These are phyloP conservation scores for Cryptomeria japonica DNA, from an alignment of 75 land plant genomes.

Conservation along the genomic window DNA sequence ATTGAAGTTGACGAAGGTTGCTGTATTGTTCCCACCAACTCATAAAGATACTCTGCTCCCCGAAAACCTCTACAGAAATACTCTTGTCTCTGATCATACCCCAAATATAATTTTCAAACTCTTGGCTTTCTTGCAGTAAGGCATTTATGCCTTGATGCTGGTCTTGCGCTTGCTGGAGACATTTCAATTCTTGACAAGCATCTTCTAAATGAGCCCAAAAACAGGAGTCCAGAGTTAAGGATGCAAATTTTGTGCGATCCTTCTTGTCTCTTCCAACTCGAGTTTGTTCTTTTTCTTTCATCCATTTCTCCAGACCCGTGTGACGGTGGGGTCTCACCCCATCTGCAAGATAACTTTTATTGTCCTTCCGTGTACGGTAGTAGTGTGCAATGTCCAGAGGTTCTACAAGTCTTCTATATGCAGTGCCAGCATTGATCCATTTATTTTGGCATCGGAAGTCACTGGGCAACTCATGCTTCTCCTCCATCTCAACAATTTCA, in stretches of 20 bases:
- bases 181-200: neutral
- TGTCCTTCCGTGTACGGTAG: conserved; percentile 13
- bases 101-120: neutral
- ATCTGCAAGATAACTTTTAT: neutral
- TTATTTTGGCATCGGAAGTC: conserved; percentile 14
- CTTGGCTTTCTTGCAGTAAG: neutral
- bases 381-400: conserved; percentile 23
- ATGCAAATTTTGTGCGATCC: conserved; percentile 4
- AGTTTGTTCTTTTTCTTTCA: neutral
- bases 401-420: conserved; percentile 18
- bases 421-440: conserved; percentile 20
- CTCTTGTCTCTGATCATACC: neutral
- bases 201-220: conserved; percentile 8
- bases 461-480: conserved; percentile 11
- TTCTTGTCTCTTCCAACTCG: neutral
- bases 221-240: neutral
- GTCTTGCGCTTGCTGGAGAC: neutral
- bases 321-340: conserved; percentile 12
- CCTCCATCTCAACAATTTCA: conserved; percentile 11
- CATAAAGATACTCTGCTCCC: neutral
- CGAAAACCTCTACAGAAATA: neutral
- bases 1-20: neutral
- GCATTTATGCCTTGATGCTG: neutral
- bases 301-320: conserved; percentile 14
- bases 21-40: neutral